Conservation (phyloP, 768 basidiomycete species). For the Psilocybe sp. region DNA sequence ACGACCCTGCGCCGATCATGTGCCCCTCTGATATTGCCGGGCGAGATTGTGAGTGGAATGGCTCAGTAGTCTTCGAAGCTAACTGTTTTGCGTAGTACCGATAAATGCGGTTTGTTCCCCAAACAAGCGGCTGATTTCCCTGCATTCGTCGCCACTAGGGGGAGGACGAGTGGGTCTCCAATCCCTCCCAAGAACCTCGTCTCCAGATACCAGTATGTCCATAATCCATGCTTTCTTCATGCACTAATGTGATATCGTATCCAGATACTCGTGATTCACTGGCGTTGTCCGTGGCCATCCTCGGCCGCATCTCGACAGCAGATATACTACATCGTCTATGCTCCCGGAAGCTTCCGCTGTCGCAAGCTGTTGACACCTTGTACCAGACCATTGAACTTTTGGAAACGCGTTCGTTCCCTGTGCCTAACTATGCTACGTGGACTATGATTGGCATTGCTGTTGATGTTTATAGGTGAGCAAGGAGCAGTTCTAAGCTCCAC, state of each 20-base stretch:
- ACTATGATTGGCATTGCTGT: constrained; percentile 41
- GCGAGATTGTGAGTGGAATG: constrained; percentile 43
- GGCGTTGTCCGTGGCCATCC: constrained; percentile 39
- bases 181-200: constrained; percentile 31
- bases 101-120: constrained; percentile 54
- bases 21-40: constrained; percentile 39
- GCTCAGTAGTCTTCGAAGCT: too few relatives aligned
- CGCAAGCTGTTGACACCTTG: constrained; percentile 45
- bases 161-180: constrained; percentile 39
- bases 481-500: not conserved
- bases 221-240: not conserved
- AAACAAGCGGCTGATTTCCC: constrained; percentile 55
- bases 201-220: constrained; percentile 11
- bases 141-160: constrained; percentile 43
- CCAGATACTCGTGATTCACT: constrained; percentile 21
- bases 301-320: constrained; percentile 48
- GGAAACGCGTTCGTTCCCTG: constrained; percentile 26
- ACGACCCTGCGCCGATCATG: constrained; percentile 47
- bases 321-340: constrained; percentile 62
- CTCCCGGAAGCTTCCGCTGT: constrained; percentile 33
- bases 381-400: constrained; percentile 43
- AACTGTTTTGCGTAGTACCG: constrained; percentile 44
- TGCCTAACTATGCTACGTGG: constrained; percentile 36
- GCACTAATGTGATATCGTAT: not conserved
- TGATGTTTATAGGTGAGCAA: constrained; percentile 50